phyloP scores from a whole-genome alignment of 75 land plant species.

The Cryptomeria japonica region DNA sequence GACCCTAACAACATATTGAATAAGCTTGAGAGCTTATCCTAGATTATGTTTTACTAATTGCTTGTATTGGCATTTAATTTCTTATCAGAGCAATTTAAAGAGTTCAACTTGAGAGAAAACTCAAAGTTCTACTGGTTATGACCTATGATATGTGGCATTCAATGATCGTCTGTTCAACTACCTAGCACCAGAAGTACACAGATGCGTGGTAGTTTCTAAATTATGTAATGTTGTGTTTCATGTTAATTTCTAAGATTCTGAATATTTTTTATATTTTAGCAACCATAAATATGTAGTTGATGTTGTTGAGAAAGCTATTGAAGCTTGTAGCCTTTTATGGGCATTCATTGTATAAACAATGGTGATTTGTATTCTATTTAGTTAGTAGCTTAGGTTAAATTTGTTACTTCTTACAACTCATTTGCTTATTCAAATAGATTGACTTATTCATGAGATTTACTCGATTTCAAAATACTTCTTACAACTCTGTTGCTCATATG shows the following conservation, averaged over 20 bases:
- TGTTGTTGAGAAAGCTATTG: background rate
- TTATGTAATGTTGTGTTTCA: conserved; percentile 11
- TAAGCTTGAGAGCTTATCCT: no score
- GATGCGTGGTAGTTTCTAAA: conserved; percentile 2
- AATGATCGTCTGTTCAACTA: conserved; percentile 6
- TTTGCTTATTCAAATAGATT: no score
- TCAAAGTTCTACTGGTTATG: background rate
- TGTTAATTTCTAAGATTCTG: background rate
- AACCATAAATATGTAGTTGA: background rate
- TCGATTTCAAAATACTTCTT: no score
- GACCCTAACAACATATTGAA: conserved; percentile 30
- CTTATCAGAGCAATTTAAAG: conserved; percentile 10
- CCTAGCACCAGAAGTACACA: conserved; percentile 1
- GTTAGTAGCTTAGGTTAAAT: background rate
- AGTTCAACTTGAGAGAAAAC: conserved; percentile 9
- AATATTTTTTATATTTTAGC: background rate
- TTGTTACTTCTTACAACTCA: no score
- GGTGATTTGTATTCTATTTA: background rate
- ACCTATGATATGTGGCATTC: conserved; percentile 6
- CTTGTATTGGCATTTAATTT: background rate
- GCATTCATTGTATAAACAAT: background rate
- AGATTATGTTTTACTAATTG: background rate
- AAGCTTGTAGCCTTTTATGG: background rate
- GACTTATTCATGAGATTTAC: no score
- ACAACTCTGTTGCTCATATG: no score